Base-by-base conservation (phyloP, 2,329 filamentous ascomycete species). In the Talaromyces islandicus region DNA sequence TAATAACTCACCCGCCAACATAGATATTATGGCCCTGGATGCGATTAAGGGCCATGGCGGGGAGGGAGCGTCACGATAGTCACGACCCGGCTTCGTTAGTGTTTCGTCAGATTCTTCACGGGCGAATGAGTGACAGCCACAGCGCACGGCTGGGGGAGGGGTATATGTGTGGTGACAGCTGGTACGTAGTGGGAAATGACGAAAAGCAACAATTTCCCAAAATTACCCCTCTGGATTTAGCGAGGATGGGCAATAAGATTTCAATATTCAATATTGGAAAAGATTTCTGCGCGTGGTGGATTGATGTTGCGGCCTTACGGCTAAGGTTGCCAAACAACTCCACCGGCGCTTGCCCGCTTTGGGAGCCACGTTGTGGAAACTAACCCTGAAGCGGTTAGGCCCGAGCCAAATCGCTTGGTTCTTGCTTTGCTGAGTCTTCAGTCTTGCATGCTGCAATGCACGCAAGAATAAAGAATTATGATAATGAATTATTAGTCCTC, bases 21-120 rank as follows among this genome's bases (percentile, higher is more conserved):
- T 88, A 92, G 65, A 94, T 80, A 64, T 90, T 85, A 65, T 85
- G 82, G 30, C 88, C 88, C 4, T 86, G 84, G 57, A 93, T 82
- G 69, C 83, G 83, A 70, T 89, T 87, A 65, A 92, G 72, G 32
- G 74, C 70, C 72, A 76, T 75, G 48, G 29, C 30, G 58, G 48
- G 7, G 30, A 11, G 30, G 12, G 10, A 32, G 12, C 12, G 32
- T 35, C 32, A 17, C 43, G 19, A 46, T 4, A 10, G 19, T n/a
- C 14, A 12, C 11, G 19, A 21, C 12, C 43, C 43, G n/a, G 17
- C n/a, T 38, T 38, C 17, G 35, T n/a, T n/a, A 38, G 35, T n/a
- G n/a, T n/a, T 38, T 38, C 35, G 35, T n/a, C 35, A 38, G 35
- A 38, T 38, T 46, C 43, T 46, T 19, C 43, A 46, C 43, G 21